phyloP scores from a whole-genome alignment of 2,329 filamentous ascomycete species.

The Epichloe baconii region DNA sequence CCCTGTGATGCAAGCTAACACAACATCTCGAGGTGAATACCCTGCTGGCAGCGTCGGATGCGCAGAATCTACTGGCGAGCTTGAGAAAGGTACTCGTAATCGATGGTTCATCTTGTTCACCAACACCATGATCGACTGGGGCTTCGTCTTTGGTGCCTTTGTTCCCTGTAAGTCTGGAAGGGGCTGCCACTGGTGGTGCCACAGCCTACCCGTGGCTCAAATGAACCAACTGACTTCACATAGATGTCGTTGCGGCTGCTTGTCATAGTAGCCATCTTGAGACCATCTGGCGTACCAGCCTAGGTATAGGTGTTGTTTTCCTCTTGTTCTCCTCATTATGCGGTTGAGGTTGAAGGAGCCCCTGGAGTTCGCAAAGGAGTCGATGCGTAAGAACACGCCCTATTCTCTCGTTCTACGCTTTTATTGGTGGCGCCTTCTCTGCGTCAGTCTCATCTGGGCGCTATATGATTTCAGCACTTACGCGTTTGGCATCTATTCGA shows the following conservation, averaged over 20 bases:
- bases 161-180: slow-evolving; percentile 40
- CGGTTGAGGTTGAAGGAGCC: slow-evolving; percentile 66
- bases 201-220: no score
- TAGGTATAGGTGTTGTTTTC: slow-evolving; percentile 70
- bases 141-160: slow-evolving; percentile 70
- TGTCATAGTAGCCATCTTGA: slow-evolving; percentile 49
- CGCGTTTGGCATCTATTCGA: slow-evolving; percentile 75
- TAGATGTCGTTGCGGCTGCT: slow-evolving; percentile 40
- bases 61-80: slow-evolving; percentile 63
- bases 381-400: slow-evolving; percentile 49
- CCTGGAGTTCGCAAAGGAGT: slow-evolving; percentile 60
- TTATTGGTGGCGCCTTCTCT: slow-evolving; percentile 59
- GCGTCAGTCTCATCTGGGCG: slow-evolving; percentile 72
- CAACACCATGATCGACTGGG: slow-evolving; percentile 73
- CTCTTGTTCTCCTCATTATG: slow-evolving; percentile 55
- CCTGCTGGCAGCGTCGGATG: slow-evolving; percentile 73
- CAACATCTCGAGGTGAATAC: slow-evolving; percentile 45
- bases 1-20: slow-evolving; percentile 32
- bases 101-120: slow-evolving; percentile 87
- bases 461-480: slow-evolving; percentile 83
- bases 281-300: slow-evolving; percentile 68
- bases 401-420: slow-evolving; percentile 45
- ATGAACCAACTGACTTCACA: not conserved
- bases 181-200: no score
- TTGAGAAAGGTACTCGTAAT: slow-evolving; percentile 71